Conservation (phyloP, 306 rosid species). For the Spatholobus suberectus region DNA sequence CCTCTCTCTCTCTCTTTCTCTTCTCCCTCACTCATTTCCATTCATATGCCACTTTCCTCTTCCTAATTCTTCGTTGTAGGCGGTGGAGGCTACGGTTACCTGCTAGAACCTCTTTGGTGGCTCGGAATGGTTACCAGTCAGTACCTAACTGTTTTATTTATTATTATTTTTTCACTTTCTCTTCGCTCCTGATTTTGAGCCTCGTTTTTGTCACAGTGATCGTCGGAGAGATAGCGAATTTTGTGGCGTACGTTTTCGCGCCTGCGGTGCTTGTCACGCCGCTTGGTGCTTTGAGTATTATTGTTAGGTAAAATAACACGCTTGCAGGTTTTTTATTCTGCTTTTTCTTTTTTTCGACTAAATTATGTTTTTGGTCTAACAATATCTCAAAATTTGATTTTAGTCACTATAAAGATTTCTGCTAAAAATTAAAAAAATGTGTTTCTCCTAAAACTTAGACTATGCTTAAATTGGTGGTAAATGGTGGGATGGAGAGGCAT, state of each 20-base stretch:
- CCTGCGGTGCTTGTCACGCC: slow-evolving; percentile 94
- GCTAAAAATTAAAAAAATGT: no score
- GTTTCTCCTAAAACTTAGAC: no score
- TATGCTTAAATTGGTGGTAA: no score
- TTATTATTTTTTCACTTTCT: neutral
- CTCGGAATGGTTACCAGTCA: slow-evolving; percentile 89
- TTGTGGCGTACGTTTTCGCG: slow-evolving; percentile 80
- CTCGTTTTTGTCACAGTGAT: slow-evolving; percentile 60
- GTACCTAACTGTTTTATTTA: slow-evolving; percentile 3
- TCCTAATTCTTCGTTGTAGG: slow-evolving; percentile 45
- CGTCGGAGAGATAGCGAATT: slow-evolving; percentile 89
- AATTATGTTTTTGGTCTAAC: no score
- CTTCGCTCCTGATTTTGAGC: neutral
- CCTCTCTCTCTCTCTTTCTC: neutral
- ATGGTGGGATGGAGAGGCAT: no score
- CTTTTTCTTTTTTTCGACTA: no score
- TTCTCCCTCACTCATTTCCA: neutral
- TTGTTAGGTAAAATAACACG: slow-evolving; percentile 64
- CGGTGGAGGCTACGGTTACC: slow-evolving; percentile 88
- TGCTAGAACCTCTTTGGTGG: slow-evolving; percentile 91
- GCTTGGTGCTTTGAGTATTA: slow-evolving; percentile 92
- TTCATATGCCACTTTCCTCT: neutral
- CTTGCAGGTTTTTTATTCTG: neutral
- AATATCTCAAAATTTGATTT: no score
- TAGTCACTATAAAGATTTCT: no score